phyloP scores from a whole-genome alignment of 2,329 filamentous ascomycete genomes.

The Ophidiomyces ophidiicola region DNA sequence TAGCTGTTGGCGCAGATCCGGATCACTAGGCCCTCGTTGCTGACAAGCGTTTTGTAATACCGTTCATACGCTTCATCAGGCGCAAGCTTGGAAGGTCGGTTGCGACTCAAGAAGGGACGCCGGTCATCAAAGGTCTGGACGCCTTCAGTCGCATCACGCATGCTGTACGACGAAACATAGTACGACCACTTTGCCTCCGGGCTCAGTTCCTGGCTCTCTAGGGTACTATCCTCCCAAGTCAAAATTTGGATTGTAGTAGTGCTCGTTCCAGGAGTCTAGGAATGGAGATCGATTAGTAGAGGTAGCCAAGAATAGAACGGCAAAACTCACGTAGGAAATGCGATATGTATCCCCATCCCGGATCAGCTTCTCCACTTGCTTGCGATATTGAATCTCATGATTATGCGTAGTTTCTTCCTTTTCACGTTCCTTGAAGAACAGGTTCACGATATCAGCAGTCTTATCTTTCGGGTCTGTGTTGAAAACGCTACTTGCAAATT shows the following conservation, averaged over 20 bases:
- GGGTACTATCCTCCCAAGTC: slow-evolving; percentile 66
- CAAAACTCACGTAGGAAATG: slow-evolving; percentile 68
- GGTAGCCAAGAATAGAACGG: not conserved
- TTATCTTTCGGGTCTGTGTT: slow-evolving; percentile 83
- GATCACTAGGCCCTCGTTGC: slow-evolving; percentile 56
- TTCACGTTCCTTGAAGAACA: slow-evolving; percentile 71
- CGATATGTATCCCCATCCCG: slow-evolving; percentile 89
- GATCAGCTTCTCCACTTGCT: slow-evolving; percentile 81
- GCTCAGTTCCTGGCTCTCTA: slow-evolving; percentile 61
- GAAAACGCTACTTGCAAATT: slow-evolving; percentile 71
- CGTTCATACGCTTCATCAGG: slow-evolving; percentile 53
- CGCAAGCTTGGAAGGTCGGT: slow-evolving; percentile 50
- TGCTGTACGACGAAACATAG: slow-evolving; percentile 85
- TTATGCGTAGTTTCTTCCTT: slow-evolving; percentile 80
- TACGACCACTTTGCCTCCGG: slow-evolving; percentile 68
- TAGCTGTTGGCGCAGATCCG: slow-evolving; percentile 67
- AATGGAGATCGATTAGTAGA: slow-evolving; percentile 1
- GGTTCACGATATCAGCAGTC: slow-evolving; percentile 75
- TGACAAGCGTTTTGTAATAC: slow-evolving; percentile 42
- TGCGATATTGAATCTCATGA: slow-evolving; percentile 78
- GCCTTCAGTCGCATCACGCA: slow-evolving; percentile 76
- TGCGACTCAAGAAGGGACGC: slow-evolving; percentile 59
- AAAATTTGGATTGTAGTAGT: slow-evolving; percentile 70
- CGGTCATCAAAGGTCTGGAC: slow-evolving; percentile 53
- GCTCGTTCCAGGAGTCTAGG: slow-evolving; percentile 52